Evolutionary conservation across 2,329 filamentous ascomycete genomes (phyloP), one percentile per base, ranked within the genome.

Genomic region (Phoma sp.): DNA sequence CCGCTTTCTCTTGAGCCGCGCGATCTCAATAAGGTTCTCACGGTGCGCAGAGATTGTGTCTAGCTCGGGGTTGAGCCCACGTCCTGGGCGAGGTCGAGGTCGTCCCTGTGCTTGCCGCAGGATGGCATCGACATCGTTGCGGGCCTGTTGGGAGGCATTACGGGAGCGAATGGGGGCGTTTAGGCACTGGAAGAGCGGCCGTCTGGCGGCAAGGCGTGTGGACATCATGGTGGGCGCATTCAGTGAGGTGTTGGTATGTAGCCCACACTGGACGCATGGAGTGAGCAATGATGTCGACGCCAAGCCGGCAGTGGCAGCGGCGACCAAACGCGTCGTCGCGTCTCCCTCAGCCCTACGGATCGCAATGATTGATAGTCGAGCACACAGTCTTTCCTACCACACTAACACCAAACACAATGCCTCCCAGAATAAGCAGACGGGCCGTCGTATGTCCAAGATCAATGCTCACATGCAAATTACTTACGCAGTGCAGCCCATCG

Each of bases 11-110:
- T 64, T 60, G n/a, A 61, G 52, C 7, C 66, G 53, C 11, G 68
- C 68, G 1, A 69, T 64, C n/a, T 67, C 66, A 4, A 70, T 52
- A 2, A 64, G 65, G 35, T 75, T 65, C 6, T 62, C 65, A 42
- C 73, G 72, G 54, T 75, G 72, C 4, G 73, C 43, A 0, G 71
- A 72, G 42, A 75, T 61, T 18, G 65, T 53, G 47, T 76, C 68
- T 44, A 65, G 59, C 41, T 67, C 64, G 24, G 56, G 43, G 8
- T 32, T 40, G 13, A 58, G 52, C 13, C 49, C 57, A 33, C 50
- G 47, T 23, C 42, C 62, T 13, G 39, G 44, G 56, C 29, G 38
- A 39, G 23, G 32, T 33, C 7, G 7, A 13, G 32, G 48, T 13
- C 30, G 47, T 24, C 52, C 44, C 42, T 57, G 41, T 47, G 53